Evolutionary conservation across 345 rosid genomes (phyloP).

Genomic region (Bruguiera gymnorhiza): DNA sequence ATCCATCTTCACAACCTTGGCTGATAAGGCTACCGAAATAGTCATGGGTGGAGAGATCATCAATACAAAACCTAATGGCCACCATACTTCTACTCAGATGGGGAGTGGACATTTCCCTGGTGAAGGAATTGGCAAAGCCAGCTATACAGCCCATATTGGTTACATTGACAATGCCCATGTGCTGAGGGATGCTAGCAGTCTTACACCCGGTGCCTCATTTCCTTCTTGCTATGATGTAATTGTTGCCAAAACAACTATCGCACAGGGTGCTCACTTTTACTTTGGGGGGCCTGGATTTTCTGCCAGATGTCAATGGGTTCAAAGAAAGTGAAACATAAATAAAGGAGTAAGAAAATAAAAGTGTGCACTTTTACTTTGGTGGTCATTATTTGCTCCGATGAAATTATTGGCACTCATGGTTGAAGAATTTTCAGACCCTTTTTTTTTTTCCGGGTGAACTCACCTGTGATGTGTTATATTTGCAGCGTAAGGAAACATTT

Average conservation of each 20-base stretch:
- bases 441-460: too few species aligned
- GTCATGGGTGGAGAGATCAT: slow-evolving; percentile 10
- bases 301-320: background rate
- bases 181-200: background rate
- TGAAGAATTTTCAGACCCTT: too few species aligned
- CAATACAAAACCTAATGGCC: background rate
- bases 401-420: too few species aligned
- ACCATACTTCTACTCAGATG: slow-evolving; percentile 21
- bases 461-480: too few species aligned
- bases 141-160: background rate
- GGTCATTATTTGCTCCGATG: too few species aligned
- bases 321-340: background rate
- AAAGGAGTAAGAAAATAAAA: too few species aligned
- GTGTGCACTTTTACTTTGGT: too few species aligned
- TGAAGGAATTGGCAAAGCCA: slow-evolving; percentile 12
- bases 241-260: background rate
- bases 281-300: slow-evolving; percentile 8
- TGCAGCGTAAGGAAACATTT: too few species aligned
- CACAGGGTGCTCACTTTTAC: background rate
- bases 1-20: background rate
- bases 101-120: slow-evolving; percentile 18
- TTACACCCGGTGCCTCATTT: background rate
- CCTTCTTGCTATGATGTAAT: slow-evolving; percentile 4
- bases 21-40: background rate
- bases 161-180: background rate